These are phyloP conservation scores for Piedraia hortae DNA, from an alignment of 2,329 filamentous ascomycete species.

Conservation along the genomic window DNA sequence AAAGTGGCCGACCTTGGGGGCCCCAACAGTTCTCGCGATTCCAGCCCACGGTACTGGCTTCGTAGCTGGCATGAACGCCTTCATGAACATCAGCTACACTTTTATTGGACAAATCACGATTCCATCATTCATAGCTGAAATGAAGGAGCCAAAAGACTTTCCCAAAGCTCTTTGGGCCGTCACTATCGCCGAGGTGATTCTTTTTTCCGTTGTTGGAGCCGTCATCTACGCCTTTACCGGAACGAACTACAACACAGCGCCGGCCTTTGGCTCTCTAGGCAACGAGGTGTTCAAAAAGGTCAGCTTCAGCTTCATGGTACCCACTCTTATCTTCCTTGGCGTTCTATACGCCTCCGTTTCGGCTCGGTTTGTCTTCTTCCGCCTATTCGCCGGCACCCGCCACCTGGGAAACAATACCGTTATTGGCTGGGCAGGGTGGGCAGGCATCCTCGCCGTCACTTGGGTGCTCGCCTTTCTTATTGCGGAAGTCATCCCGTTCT, in stretches of 20 bases:
- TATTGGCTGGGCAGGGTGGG: conserved; percentile 57
- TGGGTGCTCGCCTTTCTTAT: conserved; percentile 88
- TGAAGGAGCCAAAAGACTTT: conserved; percentile 58
- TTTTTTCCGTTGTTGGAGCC: conserved; percentile 58
- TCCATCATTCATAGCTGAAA: conserved; percentile 85
- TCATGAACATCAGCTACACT: conserved; percentile 86
- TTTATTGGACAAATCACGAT: conserved; percentile 91
- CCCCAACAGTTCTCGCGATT: conserved; percentile 38
- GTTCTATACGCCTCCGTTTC: conserved; percentile 78
- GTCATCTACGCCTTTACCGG: conserved; percentile 73
- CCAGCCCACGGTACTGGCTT: conserved; percentile 49
- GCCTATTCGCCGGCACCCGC: conserved; percentile 48
- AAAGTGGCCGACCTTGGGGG: conserved; percentile 19
- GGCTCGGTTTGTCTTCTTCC: conserved; percentile 77
- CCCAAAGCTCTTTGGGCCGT: conserved; percentile 80
- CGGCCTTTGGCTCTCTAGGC: conserved; percentile 62
- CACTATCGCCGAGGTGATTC: conserved; percentile 61
- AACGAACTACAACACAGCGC: conserved; percentile 64
- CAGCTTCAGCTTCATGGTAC: conserved; percentile 84
- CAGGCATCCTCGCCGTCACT: conserved; percentile 39
- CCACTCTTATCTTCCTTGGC: conserved; percentile 74
- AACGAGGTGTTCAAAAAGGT: conserved; percentile 57
- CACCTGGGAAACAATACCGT: conserved; percentile 63
- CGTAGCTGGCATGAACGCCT: conserved; percentile 57
- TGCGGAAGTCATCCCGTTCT: conserved; percentile 80